Evolutionary conservation across 225 moss, liverwort and hornwort species (phyloP), one percentile per base, ranked within the genome.

Genomic region (Physcomitrium patens): DNA sequence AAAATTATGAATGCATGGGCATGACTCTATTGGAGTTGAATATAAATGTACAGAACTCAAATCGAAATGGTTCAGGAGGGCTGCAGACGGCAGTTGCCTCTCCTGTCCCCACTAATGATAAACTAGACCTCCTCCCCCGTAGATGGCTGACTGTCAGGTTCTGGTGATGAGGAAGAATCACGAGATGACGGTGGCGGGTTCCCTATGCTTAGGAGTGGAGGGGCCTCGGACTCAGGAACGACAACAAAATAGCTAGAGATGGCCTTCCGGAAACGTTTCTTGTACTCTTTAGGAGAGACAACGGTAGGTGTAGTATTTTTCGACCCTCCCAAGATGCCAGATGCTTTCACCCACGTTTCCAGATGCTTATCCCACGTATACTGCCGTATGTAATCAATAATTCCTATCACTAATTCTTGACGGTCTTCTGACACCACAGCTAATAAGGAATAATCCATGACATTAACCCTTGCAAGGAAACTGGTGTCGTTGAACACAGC

Each of bases 301-400:
- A 90, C 87, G 31, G 90, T 90, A 0, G 90, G 90, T 52, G 83
- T 18, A 6, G 81, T 85, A 50, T 88, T 49, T 65, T 86, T 88
- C 23, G 88, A 77, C 51, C 90, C 90, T 37, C 90, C 90, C 10
- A 90, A 84, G 48, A 90, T 88, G 65, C 85, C 90, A 2, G 90
- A 86, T 0, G 85, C 85, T 51, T 90, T 90, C 60, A 90, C 90
- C 90, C 90, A 90, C 13, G 90, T 90, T 84, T 90, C 90, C 80
- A 90, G 78, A 20, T 90, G 90, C 72, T 90, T 90, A 68, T 90
- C 90, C 90, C 90, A 90, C 10, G 90, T 90, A 47, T 90, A 90
- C 63, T 90, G 90, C 81, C 90, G 88, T 41, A 90, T 83, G 78
- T 81, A 88, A 80, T 90, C 90, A 58, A 90, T 88, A 53, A 90